phyloP scores from a whole-genome alignment of 768 basidiomycete genomes.

The Macrolepiota albuminosa region DNA sequence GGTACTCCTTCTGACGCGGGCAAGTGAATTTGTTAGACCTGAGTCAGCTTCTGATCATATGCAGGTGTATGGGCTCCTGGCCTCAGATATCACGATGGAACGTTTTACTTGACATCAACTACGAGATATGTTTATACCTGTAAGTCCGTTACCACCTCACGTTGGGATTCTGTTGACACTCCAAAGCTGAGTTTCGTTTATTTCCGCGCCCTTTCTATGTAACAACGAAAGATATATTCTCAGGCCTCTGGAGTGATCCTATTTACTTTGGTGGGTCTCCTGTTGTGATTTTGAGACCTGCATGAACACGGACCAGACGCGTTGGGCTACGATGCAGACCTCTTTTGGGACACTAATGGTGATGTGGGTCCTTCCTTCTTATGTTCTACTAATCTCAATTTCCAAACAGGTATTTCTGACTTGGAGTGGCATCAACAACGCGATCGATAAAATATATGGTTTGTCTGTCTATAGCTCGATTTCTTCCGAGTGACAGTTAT shows the following conservation, averaged over 20 bases:
- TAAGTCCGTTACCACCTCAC: slow-evolving; percentile 5
- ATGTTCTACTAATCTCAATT: not conserved
- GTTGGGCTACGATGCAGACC: slow-evolving; percentile 34
- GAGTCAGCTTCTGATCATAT: not conserved
- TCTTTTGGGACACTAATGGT: slow-evolving; percentile 38
- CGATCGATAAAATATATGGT: slow-evolving; percentile 37
- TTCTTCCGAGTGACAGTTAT: not conserved
- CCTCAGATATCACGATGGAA: slow-evolving; percentile 30
- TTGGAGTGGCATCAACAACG: slow-evolving; percentile 35
- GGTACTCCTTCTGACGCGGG: slow-evolving; percentile 36
- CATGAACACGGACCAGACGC: slow-evolving; percentile 19
- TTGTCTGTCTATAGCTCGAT: not conserved
- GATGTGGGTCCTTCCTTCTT: slow-evolving; percentile 19
- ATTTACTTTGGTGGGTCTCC: slow-evolving; percentile 30
- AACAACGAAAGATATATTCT: slow-evolving; percentile 32
- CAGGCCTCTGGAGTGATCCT: slow-evolving; percentile 36
- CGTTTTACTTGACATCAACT: slow-evolving; percentile 31
- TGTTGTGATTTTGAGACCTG: not conserved
- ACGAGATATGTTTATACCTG: slow-evolving; percentile 35
- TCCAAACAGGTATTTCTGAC: slow-evolving; percentile 27
- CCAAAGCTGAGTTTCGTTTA: slow-evolving; percentile 28
- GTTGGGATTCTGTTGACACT: not conserved
- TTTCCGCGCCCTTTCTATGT: slow-evolving; percentile 38
- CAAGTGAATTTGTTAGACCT: slow-evolving; percentile 4
- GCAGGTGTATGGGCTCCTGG: slow-evolving; percentile 33